Base-by-base conservation (phyloP, 116 monocot genomes). In the Trichopus zeylanicus region DNA sequence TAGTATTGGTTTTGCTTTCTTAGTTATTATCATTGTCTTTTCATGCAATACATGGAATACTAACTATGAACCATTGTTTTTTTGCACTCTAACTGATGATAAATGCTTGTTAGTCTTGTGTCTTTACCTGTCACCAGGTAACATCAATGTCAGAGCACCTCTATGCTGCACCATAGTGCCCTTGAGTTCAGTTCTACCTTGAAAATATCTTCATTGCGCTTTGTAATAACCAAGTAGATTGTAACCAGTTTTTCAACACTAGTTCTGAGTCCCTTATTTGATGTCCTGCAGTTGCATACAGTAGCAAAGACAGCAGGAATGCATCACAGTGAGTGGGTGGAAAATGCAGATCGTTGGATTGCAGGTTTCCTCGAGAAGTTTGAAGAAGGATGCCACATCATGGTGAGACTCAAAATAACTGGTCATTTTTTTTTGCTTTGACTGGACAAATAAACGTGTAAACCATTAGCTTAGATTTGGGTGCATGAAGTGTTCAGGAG, bases 281-380 rank as follows among this genome's bases (percentile, higher is more conserved):
- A 12, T 57, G 15, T 53, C 3, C 7, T 71, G 51, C 75, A 80
- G 80, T 59, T 80, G 23, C 80, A 80, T 37, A 75, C 71, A 7
- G 79, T 70, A 51, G 79, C 78, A 16, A 79, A 69, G 55, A 69
- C 69, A 1, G 79, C 74, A 22, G 74, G 70, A 19, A 48, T 74
- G 48, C 69, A 70, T 56, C 79, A 61, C 15, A 62, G 71, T 21
- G 75, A 70, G 47, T 80, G 75, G 80, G 57, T 80, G 28, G 80
- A 63, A 24, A 80, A 75, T 75, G 75, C 75, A 21, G 80, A 80
- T 29, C 75, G 80, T 34, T 70, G 70, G 75, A 29, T 80, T 54
- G 70, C 75, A 18, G 80, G 80, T 27, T 80, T 80, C 53, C 70
- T 80, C 22, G 80, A 71, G 54, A 80, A 75, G 67, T 80, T 80